Evolutionary conservation across 306 rosid genomes (phyloP).

Genomic region (Fagus sylvatica): DNA sequence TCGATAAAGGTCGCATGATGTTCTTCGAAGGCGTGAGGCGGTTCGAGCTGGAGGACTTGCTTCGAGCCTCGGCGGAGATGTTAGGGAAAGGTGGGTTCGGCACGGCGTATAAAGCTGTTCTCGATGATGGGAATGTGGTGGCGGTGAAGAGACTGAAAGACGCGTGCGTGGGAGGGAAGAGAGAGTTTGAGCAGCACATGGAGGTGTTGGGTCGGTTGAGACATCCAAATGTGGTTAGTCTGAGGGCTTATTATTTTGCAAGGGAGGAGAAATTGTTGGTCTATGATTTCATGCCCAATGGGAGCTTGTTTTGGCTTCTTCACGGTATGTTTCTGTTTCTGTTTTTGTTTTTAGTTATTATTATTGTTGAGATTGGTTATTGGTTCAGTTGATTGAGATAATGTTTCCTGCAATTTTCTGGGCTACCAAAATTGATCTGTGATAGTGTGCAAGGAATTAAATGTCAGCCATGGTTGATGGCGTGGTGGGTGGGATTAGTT

Average conservation of each 20-base stretch:
- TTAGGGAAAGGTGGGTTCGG: conserved; percentile 87
- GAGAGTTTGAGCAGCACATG: conserved; percentile 78
- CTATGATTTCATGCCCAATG: conserved; percentile 80
- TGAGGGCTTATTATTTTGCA: conserved; percentile 80
- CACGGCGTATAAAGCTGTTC: conserved; percentile 79
- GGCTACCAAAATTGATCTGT: conserved; percentile 20
- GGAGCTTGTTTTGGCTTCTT: conserved; percentile 80
- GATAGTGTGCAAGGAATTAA: neutral
- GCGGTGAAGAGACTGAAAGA: conserved; percentile 88
- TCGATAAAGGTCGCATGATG: conserved; percentile 68
- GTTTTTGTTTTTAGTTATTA: neutral
- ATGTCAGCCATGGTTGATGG: neutral
- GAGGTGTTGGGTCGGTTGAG: conserved; percentile 59
- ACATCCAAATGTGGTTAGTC: conserved; percentile 54
- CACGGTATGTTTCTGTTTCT: conserved; percentile 53
- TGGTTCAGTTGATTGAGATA: neutral
- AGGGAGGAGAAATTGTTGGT: conserved; percentile 78
- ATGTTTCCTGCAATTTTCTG: conserved; percentile 10
- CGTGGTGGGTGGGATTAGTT: neutral
- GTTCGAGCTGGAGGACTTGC: conserved; percentile 80
- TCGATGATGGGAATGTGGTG: conserved; percentile 79
- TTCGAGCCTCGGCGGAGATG: conserved; percentile 90
- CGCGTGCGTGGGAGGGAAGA: conserved; percentile 64
- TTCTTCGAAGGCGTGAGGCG: conserved; percentile 72
- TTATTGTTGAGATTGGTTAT: neutral